Evolutionary conservation across 1,139 yeast genomes (phyloP).

Genomic region (Yamadazyma sp.): DNA sequence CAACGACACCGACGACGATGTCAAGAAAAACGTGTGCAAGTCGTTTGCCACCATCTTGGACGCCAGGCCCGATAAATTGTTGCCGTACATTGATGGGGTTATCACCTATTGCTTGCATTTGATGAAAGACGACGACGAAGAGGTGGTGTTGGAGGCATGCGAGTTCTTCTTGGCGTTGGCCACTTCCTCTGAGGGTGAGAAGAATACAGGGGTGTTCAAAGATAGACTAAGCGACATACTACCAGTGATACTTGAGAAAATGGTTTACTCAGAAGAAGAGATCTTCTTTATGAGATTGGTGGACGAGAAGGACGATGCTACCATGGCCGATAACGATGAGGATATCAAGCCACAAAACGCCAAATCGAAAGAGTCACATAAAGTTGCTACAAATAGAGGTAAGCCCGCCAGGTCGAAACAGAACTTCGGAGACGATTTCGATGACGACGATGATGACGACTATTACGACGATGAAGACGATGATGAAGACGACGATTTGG

Average conservation of each 20-base stretch:
- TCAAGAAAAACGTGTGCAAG: slow-evolving; percentile 74
- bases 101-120: slow-evolving; percentile 81
- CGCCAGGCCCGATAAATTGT: slow-evolving; percentile 74
- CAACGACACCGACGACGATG: slow-evolving; percentile 54
- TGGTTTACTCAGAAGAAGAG: slow-evolving; percentile 89
- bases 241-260: slow-evolving; percentile 74
- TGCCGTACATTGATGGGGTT: slow-evolving; percentile 82
- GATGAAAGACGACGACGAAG: slow-evolving; percentile 62
- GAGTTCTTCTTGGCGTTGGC: slow-evolving; percentile 83
- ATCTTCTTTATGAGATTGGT: slow-evolving; percentile 65
- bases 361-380: slow-evolving; percentile 67
- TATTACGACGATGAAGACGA: slow-evolving; percentile 58
- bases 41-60: slow-evolving; percentile 76
- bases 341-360: slow-evolving; percentile 81
- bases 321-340: slow-evolving; percentile 75
- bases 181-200: slow-evolving; percentile 48
- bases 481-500: slow-evolving; percentile 63
- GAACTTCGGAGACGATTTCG: slow-evolving; percentile 10
- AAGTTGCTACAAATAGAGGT: slow-evolving; percentile 22
- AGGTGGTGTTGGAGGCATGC: slow-evolving; percentile 87
- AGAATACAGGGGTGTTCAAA: slow-evolving; percentile 48
- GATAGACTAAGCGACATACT: slow-evolving; percentile 62
- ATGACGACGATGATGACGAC: slow-evolving; percentile 30
- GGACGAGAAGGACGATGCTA: slow-evolving; percentile 69
- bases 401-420: slow-evolving; percentile 7